These are phyloP conservation scores for Circinella minor DNA, from an alignment of 371 early-diverging fungal species.

Conservation along the genomic window DNA sequence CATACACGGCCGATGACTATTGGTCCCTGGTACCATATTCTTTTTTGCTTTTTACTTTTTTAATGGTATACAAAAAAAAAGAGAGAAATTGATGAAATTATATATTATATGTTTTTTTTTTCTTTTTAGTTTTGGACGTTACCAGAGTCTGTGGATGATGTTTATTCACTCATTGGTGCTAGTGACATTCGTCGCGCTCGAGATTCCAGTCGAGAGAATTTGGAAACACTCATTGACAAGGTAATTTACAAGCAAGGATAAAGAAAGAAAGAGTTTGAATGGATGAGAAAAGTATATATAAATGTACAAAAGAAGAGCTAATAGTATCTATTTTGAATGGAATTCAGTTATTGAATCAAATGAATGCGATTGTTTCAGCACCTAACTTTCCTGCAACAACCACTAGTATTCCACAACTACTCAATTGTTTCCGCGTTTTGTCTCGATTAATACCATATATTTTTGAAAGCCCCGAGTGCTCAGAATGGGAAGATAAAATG, in stretches of 20 bases:
- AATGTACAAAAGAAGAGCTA: background rate
- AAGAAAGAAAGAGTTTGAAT: background rate
- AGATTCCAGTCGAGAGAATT: constrained; percentile 74
- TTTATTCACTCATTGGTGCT: constrained; percentile 83
- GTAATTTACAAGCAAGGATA: constrained; percentile 30
- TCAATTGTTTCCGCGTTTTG: constrained; percentile 83
- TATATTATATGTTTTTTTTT: background rate
- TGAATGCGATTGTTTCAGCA: constrained; percentile 56
- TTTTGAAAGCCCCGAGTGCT: constrained; percentile 68
- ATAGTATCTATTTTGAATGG: no score
- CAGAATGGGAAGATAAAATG: constrained; percentile 66
- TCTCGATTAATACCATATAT: constrained; percentile 84
- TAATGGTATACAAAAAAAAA: no score
- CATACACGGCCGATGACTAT: constrained; percentile 69
- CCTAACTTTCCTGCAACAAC: constrained; percentile 59
- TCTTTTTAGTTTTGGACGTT: constrained; percentile 72
- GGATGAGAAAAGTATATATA: no score
- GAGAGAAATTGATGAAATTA: no score
- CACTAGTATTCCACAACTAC: constrained; percentile 59
- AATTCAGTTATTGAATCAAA: constrained; percentile 55
- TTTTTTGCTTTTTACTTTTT: no score
- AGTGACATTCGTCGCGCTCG: constrained; percentile 81
- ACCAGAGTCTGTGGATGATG: constrained; percentile 84
- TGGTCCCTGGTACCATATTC: constrained; percentile 54
- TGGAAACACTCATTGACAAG: constrained; percentile 74